These are phyloP conservation scores for Salvia hispanica DNA, from an alignment of 257 asterid species.

Conservation along the genomic window DNA sequence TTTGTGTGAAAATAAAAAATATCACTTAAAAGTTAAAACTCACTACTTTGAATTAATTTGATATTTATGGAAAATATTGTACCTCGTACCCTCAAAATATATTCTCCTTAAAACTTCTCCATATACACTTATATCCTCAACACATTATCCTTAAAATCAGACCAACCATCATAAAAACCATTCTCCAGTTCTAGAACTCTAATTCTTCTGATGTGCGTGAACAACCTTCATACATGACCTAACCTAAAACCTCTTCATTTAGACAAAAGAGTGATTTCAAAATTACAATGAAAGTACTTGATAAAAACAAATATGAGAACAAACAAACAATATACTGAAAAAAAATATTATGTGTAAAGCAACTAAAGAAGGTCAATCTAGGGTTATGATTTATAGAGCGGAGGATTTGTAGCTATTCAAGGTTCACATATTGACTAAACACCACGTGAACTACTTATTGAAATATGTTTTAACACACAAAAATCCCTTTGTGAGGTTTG, in stretches of 20 bases:
- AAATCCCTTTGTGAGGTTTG: neutral
- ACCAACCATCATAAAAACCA: neutral
- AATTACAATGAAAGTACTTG: neutral
- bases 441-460: constrained; percentile 6
- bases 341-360: neutral
- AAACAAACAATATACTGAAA: neutral
- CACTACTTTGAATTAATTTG: neutral
- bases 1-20: neutral
- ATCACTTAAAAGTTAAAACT: neutral
- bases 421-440: constrained; percentile 7
- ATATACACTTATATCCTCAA: neutral
- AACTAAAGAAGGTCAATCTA: no score
- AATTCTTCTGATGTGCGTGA: no score
- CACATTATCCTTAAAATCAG: neutral
- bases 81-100: neutral
- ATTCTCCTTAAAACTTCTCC: neutral
- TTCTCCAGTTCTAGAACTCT: no score
- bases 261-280: neutral
- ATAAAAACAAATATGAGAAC: neutral
- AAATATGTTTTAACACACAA: constrained; percentile 1
- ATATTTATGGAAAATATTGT: neutral
- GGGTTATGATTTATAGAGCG: neutral
- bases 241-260: neutral
- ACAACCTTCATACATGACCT: neutral
- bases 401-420: neutral